Evolutionary conservation across 345 rosid species (phyloP).

Genomic region (Viola odorata): DNA sequence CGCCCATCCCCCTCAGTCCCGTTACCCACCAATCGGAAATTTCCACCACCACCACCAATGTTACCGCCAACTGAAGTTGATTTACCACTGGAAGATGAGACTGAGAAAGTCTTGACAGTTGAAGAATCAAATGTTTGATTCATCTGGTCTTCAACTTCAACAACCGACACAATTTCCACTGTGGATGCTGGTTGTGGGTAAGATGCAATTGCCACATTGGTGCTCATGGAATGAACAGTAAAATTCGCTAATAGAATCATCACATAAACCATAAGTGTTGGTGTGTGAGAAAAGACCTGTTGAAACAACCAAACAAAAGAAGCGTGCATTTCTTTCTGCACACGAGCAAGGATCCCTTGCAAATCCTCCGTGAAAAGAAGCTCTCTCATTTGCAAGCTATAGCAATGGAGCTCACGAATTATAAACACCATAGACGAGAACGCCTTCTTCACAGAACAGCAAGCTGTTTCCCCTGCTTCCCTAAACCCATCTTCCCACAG

Average conservation of each 20-base stretch:
- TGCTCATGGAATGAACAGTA: conserved; percentile 65
- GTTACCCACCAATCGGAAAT: conserved; percentile 35
- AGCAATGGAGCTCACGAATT: conserved; percentile 73
- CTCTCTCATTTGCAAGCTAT: conserved; percentile 72
- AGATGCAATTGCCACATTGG: conserved; percentile 48
- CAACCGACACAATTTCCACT: conserved; percentile 20
- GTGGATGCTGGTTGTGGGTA: conserved; percentile 31
- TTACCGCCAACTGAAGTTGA: conserved; percentile 48
- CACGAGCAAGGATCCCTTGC: conserved; percentile 59
- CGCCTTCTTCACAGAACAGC: conserved; percentile 67
- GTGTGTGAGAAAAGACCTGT: conserved; percentile 84
- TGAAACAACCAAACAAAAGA: conserved; percentile 96
- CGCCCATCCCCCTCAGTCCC: conserved; percentile 81
- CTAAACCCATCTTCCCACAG: conserved; percentile 61
- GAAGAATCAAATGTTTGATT: conserved; percentile 47
- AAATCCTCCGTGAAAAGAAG: conserved; percentile 57
- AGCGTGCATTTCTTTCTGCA: conserved; percentile 69
- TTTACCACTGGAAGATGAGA: conserved; percentile 44
- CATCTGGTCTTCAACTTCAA: conserved; percentile 23
- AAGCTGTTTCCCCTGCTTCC: conserved; percentile 61
- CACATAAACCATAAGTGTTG: conserved; percentile 83
- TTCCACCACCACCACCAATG: conserved; percentile 81
- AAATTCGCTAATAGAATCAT: conserved; percentile 88
- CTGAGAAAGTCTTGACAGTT: conserved; percentile 35
- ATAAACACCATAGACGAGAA: conserved; percentile 96